phyloP scores from a whole-genome alignment of 1,284 basidiomycete species.

The Kwoniella shivajii region DNA sequence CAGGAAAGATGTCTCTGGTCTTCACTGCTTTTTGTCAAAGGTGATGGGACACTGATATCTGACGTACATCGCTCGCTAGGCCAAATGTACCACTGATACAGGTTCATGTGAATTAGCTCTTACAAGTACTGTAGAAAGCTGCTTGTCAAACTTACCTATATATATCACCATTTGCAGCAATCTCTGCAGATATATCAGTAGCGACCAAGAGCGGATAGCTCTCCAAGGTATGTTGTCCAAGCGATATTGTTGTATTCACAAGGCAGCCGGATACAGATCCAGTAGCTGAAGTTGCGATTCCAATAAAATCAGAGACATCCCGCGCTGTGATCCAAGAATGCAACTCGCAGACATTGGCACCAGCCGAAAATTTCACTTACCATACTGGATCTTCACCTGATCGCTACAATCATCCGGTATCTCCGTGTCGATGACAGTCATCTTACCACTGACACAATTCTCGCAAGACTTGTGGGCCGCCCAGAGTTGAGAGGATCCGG shows the following conservation, averaged over 20 bases:
- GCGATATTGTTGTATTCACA: neutral
- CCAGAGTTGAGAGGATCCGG: conserved; percentile 1
- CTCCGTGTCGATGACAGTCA: neutral
- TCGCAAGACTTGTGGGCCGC: conserved; percentile 1
- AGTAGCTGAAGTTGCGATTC: too few relatives aligned
- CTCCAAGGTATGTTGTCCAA: neutral
- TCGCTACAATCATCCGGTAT: neutral
- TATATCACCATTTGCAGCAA: neutral
- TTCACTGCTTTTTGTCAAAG: too few relatives aligned
- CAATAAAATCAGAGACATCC: too few relatives aligned
- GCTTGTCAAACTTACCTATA: conserved; percentile 8
- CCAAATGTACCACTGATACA: neutral
- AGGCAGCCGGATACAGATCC: neutral
- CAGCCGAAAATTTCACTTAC: neutral
- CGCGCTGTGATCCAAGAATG: too few relatives aligned
- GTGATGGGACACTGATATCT: too few relatives aligned
- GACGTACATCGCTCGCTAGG: conserved; percentile 2
- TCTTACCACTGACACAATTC: neutral
- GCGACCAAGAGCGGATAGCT: neutral
- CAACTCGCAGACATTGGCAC: too few relatives aligned
- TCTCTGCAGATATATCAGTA: neutral
- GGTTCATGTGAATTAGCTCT: neutral
- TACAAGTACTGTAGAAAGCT: neutral
- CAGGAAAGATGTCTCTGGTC: too few relatives aligned
- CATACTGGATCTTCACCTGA: conserved; percentile 1